phyloP scores from a whole-genome alignment of 495 filamentous ascomycete species.

The Pseudevernia furfuracea region DNA sequence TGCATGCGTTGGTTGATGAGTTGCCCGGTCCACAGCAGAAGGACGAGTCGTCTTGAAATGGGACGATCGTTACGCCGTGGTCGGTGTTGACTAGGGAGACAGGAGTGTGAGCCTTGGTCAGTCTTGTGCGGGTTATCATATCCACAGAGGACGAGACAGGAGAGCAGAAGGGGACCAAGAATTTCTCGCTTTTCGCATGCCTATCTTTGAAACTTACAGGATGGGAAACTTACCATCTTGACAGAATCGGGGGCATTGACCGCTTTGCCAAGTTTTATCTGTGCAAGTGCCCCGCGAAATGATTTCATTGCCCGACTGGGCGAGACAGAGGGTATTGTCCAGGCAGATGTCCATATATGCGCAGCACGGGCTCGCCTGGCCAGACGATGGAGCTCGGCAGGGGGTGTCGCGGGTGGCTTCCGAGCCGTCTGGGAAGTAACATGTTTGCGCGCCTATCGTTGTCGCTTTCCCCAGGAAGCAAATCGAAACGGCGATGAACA shows the following conservation, averaged over 20 bases:
- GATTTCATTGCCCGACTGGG: background rate
- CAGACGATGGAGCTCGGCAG: background rate
- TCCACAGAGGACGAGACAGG: background rate
- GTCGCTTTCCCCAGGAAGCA: background rate
- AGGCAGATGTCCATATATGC: background rate
- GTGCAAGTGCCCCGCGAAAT: background rate
- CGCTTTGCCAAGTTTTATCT: background rate
- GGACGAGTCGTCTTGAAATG: background rate
- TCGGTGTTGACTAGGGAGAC: background rate
- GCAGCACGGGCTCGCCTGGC: background rate
- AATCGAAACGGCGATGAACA: background rate
- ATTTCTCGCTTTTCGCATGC: background rate
- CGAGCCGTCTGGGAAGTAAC: slow-evolving; percentile 2
- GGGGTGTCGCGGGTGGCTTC: background rate
- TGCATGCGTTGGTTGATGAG: background rate
- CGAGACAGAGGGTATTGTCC: background rate
- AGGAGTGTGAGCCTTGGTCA: background rate
- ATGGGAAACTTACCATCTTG: background rate
- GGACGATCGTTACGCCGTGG: background rate
- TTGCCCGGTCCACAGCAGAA: background rate
- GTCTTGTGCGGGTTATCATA: background rate
- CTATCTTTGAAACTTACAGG: no score
- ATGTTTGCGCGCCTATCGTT: background rate
- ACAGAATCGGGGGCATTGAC: background rate
- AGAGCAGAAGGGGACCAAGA: background rate